Evolutionary conservation across 805 yeast species (phyloP).

Genomic region (Cyberlindnera petersonii): DNA sequence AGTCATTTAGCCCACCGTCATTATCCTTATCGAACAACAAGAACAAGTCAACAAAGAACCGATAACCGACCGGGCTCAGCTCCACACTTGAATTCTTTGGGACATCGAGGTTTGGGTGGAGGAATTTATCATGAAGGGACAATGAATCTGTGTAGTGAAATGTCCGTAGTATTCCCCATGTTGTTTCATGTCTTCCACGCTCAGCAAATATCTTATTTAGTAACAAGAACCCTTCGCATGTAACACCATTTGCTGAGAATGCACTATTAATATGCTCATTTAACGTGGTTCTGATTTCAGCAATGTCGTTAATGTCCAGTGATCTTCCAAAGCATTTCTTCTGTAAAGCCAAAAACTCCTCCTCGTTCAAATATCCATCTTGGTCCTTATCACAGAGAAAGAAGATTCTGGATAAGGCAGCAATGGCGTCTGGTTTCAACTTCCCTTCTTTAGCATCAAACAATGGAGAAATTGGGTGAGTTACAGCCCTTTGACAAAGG

Average conservation of each 20-base stretch:
- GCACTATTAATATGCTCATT: slow-evolving; percentile 30
- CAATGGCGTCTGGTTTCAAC: slow-evolving; percentile 70
- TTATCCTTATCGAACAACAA: slow-evolving; percentile 88
- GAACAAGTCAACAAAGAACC: slow-evolving; percentile 88
- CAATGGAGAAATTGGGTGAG: slow-evolving; percentile 88
- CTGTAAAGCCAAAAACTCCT: slow-evolving; percentile 70
- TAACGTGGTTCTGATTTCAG: slow-evolving; percentile 38
- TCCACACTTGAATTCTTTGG: slow-evolving; percentile 79
- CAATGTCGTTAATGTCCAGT: slow-evolving; percentile 48
- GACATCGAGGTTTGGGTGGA: slow-evolving; percentile 78
- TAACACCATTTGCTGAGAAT: slow-evolving; percentile 49
- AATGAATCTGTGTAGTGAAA: slow-evolving; percentile 91
- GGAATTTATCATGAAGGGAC: slow-evolving; percentile 71
- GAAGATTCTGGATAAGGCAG: slow-evolving; percentile 78
- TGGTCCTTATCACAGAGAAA: slow-evolving; percentile 86
- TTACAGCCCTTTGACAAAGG: slow-evolving; percentile 87
- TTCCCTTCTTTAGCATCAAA: slow-evolving; percentile 88
- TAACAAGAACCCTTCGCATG: slow-evolving; percentile 69
- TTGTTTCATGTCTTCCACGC: slow-evolving; percentile 91
- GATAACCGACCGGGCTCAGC: slow-evolving; percentile 85
- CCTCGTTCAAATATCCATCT: slow-evolving; percentile 72
- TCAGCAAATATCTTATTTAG: slow-evolving; percentile 83
- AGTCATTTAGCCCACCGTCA: slow-evolving; percentile 87
- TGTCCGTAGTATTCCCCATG: slow-evolving; percentile 89
- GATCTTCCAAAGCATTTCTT: slow-evolving; percentile 65